These are phyloP conservation scores for Colletotrichum tropicale DNA, from an alignment of 2,329 filamentous ascomycete genomes.

Conservation along the genomic window DNA sequence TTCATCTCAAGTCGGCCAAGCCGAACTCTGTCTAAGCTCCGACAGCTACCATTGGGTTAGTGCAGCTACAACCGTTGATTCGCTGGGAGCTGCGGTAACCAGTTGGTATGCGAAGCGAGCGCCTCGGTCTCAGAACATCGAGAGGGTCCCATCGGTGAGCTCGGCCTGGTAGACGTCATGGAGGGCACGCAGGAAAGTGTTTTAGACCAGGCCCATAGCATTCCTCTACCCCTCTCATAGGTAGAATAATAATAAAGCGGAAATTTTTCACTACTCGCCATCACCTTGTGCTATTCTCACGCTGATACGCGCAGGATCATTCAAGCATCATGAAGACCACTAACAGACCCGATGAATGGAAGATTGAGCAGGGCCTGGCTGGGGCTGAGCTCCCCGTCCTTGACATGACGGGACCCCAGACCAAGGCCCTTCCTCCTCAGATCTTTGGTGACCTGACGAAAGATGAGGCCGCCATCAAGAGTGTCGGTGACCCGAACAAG, in stretches of 20 bases:
- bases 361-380: conserved; percentile 55
- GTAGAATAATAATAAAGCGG: not conserved
- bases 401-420: conserved; percentile 46
- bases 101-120: not conserved
- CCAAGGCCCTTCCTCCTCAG: conserved; percentile 29
- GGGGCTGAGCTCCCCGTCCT: conserved; percentile 49
- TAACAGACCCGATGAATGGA: conserved; percentile 48
- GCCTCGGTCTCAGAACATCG: not conserved
- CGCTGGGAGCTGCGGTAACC: not conserved
- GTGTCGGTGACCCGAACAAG: conserved; percentile 38
- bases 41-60: not conserved
- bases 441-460: conserved; percentile 35
- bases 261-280: not conserved
- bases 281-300: not conserved
- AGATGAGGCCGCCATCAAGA: conserved; percentile 43
- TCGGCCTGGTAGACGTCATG: not conserved
- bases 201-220: not conserved
- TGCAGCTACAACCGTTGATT: not conserved
- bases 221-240: not conserved
- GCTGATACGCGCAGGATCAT: not conserved
- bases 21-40: not conserved
- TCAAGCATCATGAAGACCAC: not conserved
- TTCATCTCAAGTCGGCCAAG: not conserved
- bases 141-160: not conserved
- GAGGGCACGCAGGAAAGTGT: not conserved